These are phyloP conservation scores for Actinomortierella ambigua DNA, from an alignment of 371 early-diverging fungal species.

Conservation along the genomic window DNA sequence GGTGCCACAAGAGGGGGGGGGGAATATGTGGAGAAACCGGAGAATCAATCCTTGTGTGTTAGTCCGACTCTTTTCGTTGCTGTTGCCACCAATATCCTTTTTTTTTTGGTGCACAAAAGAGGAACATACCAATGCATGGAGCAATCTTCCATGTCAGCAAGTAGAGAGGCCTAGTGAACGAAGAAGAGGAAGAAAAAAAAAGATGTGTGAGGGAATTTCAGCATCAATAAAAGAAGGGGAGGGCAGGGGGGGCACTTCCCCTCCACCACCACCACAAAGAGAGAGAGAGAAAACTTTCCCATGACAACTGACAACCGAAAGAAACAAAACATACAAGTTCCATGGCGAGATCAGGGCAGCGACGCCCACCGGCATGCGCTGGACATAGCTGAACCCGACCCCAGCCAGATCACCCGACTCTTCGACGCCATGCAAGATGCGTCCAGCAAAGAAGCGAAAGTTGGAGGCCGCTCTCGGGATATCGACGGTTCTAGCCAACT, in stretches of 20 bases:
- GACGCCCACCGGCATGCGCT: constrained; percentile 68
- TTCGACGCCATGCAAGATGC: constrained; percentile 48
- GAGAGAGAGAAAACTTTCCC: background rate
- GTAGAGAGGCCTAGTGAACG: constrained; percentile 59
- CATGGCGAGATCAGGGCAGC: constrained; percentile 76
- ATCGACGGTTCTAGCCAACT: constrained; percentile 62
- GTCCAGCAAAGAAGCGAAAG: constrained; percentile 74
- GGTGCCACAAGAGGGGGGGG: background rate
- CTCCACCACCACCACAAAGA: background rate
- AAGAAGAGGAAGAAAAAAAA: background rate
- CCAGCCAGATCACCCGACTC: constrained; percentile 35
- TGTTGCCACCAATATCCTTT: background rate
- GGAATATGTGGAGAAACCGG: no score
- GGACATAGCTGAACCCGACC: constrained; percentile 49
- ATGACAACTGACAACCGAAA: constrained; percentile 20
- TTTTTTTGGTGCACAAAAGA: background rate
- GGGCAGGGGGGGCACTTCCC: no score
- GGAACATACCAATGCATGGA: constrained; percentile 63
- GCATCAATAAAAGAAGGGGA: no score
- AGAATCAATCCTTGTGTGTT: background rate
- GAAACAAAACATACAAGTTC: constrained; percentile 51
- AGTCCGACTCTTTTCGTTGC: background rate
- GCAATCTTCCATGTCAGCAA: constrained; percentile 83
- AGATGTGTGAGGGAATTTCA: background rate
- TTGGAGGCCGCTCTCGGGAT: constrained; percentile 71